Percentiles rank a stretch among this genome's conserved stretches.
phyloP scores from a whole-genome alignment of 495 filamentous ascomycete species.

The Tuber aestivum region DNA sequence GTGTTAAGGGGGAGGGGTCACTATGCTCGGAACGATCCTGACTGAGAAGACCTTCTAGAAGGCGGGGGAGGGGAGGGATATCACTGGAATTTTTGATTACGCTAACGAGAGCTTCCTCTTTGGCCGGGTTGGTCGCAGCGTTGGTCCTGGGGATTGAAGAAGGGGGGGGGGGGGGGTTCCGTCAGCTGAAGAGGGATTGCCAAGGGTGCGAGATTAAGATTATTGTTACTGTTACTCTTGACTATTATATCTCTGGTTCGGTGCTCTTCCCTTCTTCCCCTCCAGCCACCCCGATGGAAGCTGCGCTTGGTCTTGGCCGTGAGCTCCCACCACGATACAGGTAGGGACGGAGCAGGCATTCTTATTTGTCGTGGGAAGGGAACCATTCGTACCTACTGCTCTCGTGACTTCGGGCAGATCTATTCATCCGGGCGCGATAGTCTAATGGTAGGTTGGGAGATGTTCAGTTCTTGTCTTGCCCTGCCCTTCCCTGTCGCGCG shows the following conservation, averaged over 20 bases:
- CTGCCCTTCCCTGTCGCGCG: background rate
- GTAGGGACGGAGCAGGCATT: background rate
- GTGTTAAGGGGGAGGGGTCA: background rate
- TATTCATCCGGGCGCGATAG: background rate
- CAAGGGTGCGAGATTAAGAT: background rate
- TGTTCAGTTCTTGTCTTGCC: background rate
- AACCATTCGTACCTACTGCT: background rate
- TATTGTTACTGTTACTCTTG: too few species aligned
- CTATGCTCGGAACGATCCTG: background rate
- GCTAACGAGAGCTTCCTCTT: background rate
- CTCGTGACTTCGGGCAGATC: background rate
- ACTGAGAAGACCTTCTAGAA: background rate
- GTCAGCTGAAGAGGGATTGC: background rate
- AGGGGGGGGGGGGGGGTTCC: too few species aligned
- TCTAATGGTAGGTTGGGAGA: background rate
- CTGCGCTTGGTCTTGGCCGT: background rate
- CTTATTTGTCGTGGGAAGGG: background rate
- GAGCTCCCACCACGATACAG: background rate
- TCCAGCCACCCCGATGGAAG: background rate
- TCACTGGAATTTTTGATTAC: too few species aligned
- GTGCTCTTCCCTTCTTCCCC: background rate
- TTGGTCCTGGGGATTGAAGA: background rate
- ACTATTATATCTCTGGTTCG: background rate
- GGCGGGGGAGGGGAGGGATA: too few species aligned
- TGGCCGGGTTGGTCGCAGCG: background rate